phyloP scores from a whole-genome alignment of 2,329 filamentous ascomycete genomes.

The Colletotrichum nymphaeae region DNA sequence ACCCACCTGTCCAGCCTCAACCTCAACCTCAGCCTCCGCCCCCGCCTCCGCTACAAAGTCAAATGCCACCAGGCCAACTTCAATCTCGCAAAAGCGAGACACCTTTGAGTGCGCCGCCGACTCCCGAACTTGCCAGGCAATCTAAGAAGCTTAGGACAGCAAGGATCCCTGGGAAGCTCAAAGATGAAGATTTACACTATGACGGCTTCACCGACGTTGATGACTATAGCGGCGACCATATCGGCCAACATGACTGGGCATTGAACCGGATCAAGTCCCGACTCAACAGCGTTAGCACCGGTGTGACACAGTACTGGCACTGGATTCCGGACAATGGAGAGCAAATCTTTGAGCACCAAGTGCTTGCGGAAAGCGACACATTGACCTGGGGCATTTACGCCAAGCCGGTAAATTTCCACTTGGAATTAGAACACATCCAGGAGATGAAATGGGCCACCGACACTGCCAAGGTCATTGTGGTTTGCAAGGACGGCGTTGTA shows the following conservation, averaged over 20 bases:
- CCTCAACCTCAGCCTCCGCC: neutral
- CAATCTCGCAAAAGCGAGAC: neutral
- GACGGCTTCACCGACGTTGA: conserved; percentile 64
- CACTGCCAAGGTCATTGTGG: conserved; percentile 55
- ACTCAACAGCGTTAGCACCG: conserved; percentile 56
- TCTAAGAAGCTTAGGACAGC: conserved; percentile 21
- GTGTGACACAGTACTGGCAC: conserved; percentile 68
- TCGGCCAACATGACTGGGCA: conserved; percentile 62
- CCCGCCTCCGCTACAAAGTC: neutral
- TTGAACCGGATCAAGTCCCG: conserved; percentile 64
- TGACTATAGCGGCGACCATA: conserved; percentile 57
- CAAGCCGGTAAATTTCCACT: conserved; percentile 62
- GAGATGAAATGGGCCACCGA: conserved; percentile 58
- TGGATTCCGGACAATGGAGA: conserved; percentile 54
- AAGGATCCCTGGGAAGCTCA: neutral
- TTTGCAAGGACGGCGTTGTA: conserved; percentile 43
- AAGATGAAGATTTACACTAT: conserved; percentile 54
- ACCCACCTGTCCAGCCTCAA: neutral
- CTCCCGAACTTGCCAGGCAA: conserved; percentile 15
- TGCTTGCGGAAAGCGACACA: conserved; percentile 57
- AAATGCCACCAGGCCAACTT: neutral
- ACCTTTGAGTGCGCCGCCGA: conserved; percentile 9
- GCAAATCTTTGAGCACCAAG: conserved; percentile 63
- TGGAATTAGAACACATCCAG: conserved; percentile 58
- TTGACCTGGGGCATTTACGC: conserved; percentile 61